Conservation (phyloP, 805 yeast species). For the Ogataea nonfermentans region DNA sequence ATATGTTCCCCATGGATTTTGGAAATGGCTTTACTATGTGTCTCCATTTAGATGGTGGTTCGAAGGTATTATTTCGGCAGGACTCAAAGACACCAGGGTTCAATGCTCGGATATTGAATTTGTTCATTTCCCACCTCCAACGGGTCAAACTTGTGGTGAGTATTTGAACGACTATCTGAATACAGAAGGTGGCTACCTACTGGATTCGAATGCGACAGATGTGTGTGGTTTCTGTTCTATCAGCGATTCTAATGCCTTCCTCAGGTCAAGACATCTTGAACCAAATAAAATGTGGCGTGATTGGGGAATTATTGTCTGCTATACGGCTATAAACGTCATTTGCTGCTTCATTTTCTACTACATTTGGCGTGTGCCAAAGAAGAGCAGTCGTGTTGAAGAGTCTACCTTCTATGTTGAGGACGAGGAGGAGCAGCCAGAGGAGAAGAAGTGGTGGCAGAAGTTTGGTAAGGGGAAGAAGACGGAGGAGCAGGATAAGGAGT, state of each 20-base stretch:
- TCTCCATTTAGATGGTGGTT: constrained; percentile 67
- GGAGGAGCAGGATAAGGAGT: background rate
- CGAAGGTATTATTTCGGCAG: constrained; percentile 49
- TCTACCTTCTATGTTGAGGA: constrained; percentile 4
- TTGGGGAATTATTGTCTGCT: constrained; percentile 49
- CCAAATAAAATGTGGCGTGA: constrained; percentile 56
- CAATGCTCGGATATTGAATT: constrained; percentile 47
- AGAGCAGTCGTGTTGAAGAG: constrained; percentile 5
- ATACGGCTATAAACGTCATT: constrained; percentile 39
- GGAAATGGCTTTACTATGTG: constrained; percentile 70
- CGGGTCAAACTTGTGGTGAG: constrained; percentile 54
- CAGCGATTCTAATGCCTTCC: constrained; percentile 46
- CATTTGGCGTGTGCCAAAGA: constrained; percentile 68
- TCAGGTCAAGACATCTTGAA: constrained; percentile 37
- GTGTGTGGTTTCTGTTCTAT: constrained; percentile 61
- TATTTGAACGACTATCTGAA: constrained; percentile 41
- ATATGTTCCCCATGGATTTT: constrained; percentile 56
- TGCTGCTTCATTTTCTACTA: constrained; percentile 37
- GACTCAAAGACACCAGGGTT: constrained; percentile 47
- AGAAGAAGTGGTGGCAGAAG: constrained; percentile 5
- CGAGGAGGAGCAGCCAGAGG: constrained; percentile 1
- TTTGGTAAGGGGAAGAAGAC: constrained; percentile 1
- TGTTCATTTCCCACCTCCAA: constrained; percentile 45
- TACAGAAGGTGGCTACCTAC: constrained; percentile 45
- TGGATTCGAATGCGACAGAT: constrained; percentile 40